Evolutionary conservation across 192 early-diverging fungal genomes (phyloP), one percentile per base, ranked within the genome.

Genomic region (Borealophlyctis nickersoniae): DNA sequence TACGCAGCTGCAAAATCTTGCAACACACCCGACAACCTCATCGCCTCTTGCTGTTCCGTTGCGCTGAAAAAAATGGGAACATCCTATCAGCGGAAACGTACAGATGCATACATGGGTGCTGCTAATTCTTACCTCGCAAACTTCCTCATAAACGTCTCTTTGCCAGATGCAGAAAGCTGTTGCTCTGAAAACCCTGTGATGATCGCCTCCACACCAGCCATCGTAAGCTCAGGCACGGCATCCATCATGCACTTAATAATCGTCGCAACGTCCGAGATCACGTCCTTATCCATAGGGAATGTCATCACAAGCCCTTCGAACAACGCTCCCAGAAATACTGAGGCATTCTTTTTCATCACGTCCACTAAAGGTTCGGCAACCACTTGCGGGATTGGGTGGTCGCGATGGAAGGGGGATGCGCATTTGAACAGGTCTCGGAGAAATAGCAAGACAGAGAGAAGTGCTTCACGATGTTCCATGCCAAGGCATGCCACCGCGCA

Each of bases 401-500:
- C 0, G 4, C 54, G 60, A 3, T 2, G 34, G 27, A 58, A 49
- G n/a, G 71, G 56, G 24, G 62, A 58, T 7, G 72, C 53, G 70
- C 23, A 34, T 24, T 33, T 24, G 58, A 58, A 49, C 29, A 73
- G 45, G 2, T 54, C 56, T 5, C 30, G 22, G 24, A 69, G 27
- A 45, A 64, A 69, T 2, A 48, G 13, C 34, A 73, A 52, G 36
- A 77, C 59, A 16, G 73, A 52, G 0, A 63, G 29, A 29, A 71
- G 67, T 3, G 73, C 66, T 48, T 74, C 61, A 26, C 49, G 58
- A 26, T 75, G 68, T 23, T 67, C 28, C 0, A 77, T 53, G 14
- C 34, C 19, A 27, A 92, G 74, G 30, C 87, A 83, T 0, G 77
- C 75, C 26, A 89, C 51, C 24, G 84, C 88, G 50, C 86, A 88